Evolutionary conservation across 2,329 filamentous ascomycete species (phyloP).

Genomic region (Cercospora brassicicola): DNA sequence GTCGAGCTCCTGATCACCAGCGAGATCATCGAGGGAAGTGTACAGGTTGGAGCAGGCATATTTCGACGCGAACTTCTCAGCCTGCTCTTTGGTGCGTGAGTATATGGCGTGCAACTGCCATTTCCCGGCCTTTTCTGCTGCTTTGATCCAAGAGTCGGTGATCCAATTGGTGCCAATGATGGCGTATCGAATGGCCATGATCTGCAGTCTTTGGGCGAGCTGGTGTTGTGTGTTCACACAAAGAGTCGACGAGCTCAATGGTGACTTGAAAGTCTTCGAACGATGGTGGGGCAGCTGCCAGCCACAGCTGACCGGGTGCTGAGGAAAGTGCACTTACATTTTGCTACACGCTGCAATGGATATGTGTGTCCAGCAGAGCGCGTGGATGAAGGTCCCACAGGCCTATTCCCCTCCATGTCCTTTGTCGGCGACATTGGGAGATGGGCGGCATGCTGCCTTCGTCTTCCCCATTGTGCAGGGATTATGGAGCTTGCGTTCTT

Average conservation of each 20-base stretch:
- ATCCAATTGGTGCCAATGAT: slow-evolving; percentile 54
- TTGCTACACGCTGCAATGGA: background rate
- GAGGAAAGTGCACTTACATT: background rate
- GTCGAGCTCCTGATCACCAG: slow-evolving; percentile 42
- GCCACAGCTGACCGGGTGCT: background rate
- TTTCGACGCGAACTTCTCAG: slow-evolving; percentile 46
- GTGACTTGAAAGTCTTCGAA: background rate
- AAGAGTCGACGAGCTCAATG: background rate
- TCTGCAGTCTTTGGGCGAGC: background rate
- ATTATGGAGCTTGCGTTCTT: background rate
- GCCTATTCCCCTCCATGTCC: background rate
- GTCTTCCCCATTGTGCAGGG: background rate
- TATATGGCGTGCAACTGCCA: slow-evolving; percentile 51
- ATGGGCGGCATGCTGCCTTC: background rate
- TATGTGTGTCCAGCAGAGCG: background rate
- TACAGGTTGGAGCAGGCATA: slow-evolving; percentile 42
- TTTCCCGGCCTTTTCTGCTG: slow-evolving; percentile 45
- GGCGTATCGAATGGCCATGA: slow-evolving; percentile 44
- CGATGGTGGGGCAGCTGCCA: background rate
- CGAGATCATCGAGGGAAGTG: slow-evolving; percentile 45
- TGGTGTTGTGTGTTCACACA: background rate
- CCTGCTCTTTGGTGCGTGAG: slow-evolving; percentile 48
- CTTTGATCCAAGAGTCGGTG: slow-evolving; percentile 50
- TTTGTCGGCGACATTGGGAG: background rate
- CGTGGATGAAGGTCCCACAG: background rate